Conservation (phyloP, 176 grass and related monocot genomes). For the Saccharum officinarum region DNA sequence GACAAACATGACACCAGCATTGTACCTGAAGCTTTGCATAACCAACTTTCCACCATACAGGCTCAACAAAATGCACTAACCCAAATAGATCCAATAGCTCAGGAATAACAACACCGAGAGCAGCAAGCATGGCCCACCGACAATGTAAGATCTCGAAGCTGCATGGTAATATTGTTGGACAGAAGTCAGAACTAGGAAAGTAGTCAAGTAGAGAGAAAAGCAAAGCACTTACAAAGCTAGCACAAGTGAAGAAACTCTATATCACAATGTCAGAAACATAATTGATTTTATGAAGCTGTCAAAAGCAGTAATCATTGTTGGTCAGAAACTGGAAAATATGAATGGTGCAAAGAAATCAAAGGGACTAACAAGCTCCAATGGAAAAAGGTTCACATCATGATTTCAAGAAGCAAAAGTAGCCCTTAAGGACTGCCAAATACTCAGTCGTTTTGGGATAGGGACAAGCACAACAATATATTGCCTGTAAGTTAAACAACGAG, state of each 20-base stretch:
- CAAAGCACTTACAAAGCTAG: not conserved
- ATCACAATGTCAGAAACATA: not conserved
- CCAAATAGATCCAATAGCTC: conserved; percentile 81
- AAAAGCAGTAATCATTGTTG: not conserved
- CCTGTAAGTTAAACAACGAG: not conserved
- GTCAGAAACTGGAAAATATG: conserved; percentile 14
- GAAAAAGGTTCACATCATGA: not conserved
- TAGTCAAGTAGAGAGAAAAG: not conserved
- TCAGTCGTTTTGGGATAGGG: not conserved
- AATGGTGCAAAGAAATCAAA: not conserved
- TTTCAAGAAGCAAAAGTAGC: conserved; percentile 7
- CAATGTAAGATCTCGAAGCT: conserved; percentile 97
- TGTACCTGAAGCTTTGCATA: conserved; percentile 94
- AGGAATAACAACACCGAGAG: conserved; percentile 81
- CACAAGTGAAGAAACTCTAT: not conserved
- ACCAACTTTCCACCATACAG: conserved; percentile 98
- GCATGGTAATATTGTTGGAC: conserved; percentile 19
- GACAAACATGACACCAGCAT: not conserved
- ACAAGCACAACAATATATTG: not conserved
- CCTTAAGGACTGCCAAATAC: not conserved
- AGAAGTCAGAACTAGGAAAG: conserved; percentile 2
- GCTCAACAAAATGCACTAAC: conserved; percentile 81
- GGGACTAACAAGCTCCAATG: not conserved
- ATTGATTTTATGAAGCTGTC: not conserved
- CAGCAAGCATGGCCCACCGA: conserved; percentile 95